A percentile compares a stretch with the other conserved stretches of the same genome.
Evolutionary conservation across 2,329 filamentous ascomycete species (phyloP).

Genomic region (Zasmidium angulare): DNA sequence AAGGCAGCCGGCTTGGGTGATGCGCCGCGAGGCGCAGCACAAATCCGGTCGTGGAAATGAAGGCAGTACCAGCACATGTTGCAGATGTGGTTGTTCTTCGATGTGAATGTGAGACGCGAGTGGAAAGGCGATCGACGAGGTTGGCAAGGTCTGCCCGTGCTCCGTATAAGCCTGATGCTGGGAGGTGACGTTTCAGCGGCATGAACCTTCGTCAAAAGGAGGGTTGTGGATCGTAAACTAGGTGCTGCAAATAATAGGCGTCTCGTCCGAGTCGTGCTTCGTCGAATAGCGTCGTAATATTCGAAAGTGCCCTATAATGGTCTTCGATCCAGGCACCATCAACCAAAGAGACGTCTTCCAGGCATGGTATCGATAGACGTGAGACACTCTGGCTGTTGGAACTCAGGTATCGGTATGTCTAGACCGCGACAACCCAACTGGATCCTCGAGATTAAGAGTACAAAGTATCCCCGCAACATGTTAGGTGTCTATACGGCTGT

Average conservation of each 20-base stretch:
- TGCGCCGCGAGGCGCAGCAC: not conserved
- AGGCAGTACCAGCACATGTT: not conserved
- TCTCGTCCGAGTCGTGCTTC: not conserved
- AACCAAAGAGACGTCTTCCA: not conserved
- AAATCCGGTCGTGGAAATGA: not conserved
- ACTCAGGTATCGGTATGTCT: too few species aligned
- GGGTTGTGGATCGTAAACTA: not conserved
- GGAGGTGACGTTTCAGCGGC: not conserved
- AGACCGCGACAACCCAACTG: too few species aligned
- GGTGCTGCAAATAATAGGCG: not conserved
- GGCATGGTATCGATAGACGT: too few species aligned
- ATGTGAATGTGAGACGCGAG: not conserved
- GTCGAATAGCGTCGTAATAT: not conserved
- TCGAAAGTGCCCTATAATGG: not conserved
- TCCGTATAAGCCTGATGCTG: not conserved
- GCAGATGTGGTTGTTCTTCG: not conserved
- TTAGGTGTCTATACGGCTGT: too few species aligned
- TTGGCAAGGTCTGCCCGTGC: not conserved
- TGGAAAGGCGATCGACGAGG: not conserved
- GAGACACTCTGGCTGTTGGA: too few species aligned
- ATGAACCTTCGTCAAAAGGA: conserved; percentile 1
- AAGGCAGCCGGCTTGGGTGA: not conserved
- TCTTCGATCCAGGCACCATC: not conserved
- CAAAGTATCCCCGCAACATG: too few species aligned
- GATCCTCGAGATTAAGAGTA: too few species aligned